Evolutionary conservation across 768 basidiomycete genomes (phyloP), one percentile per base, ranked within the genome.

Genomic region (Serpula lacrymans): DNA sequence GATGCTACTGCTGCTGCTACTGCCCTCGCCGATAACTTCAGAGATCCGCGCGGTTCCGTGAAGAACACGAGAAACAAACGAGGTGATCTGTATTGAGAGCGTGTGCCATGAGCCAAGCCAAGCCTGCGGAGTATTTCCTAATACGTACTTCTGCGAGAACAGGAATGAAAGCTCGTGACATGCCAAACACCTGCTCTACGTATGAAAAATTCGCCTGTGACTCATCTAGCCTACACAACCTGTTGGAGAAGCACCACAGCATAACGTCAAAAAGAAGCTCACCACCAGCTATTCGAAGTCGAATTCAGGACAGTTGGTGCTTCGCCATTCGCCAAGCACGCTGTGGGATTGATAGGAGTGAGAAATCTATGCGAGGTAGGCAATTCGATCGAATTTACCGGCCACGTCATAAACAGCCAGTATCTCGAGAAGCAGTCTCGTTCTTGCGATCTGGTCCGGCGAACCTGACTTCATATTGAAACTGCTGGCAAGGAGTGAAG

Each of bases 151-250:
- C 48, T 33, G 61, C 58, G 25, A 63, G 52, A 27, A 56, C 32
- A 13, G 55, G 52, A 12, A 63, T 42, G 34, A 57, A 49, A 24
- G 40, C 41, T 37, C 61, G 61, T 27, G 58, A 63, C 41, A 63
- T 64, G 31, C 72, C 74, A 53, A 72, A 69, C 41, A 67, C 65
- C 47, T 60, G 69, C 52, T 77, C 73, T 31, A 71, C 63, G 31
- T 64, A 66, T 42, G 68, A 68, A 40, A 47, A 41, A 31, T 34
- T 40, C 48, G 58, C 46, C 61, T 65, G 52, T 49, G 64, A 41
- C 44, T 61, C 39, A 54, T 60, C 51, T 49, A 58, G 46, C 52
- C 59, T 55, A 39, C 17, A 39, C n/a, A 39, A 34, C 48, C 46
- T 47, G 49, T 41, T 39, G 29, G 45, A 41, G 39, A 39, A 47